phyloP scores from a whole-genome alignment of 2,329 filamentous ascomycete species.

The Lithohypha guttulata region DNA sequence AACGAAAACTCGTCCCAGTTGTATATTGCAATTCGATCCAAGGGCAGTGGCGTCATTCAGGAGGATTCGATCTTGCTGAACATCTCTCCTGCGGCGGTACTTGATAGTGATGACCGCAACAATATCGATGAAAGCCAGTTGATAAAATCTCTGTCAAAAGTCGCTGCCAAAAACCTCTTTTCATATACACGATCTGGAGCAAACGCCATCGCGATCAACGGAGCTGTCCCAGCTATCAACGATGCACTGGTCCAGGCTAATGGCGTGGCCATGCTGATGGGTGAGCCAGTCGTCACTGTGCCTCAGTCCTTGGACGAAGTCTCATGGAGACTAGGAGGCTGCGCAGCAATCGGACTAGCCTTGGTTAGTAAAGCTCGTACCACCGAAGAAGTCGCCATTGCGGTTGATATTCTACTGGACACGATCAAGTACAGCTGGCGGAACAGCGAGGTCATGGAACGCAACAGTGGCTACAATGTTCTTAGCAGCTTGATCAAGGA shows the following conservation, averaged over 20 bases:
- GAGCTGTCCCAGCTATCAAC: constrained; percentile 74
- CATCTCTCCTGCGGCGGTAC: constrained; percentile 66
- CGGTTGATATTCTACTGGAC: constrained; percentile 73
- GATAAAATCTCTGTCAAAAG: constrained; percentile 63
- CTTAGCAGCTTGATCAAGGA: constrained; percentile 72
- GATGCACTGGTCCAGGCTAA: constrained; percentile 74
- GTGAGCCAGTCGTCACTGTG: constrained; percentile 67
- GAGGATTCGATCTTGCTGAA: constrained; percentile 75
- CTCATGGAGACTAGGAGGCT: constrained; percentile 86
- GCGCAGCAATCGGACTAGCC: constrained; percentile 72
- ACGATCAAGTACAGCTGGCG: constrained; percentile 87
- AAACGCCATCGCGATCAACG: constrained; percentile 75
- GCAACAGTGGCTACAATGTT: constrained; percentile 85
- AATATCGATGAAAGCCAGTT: constrained; percentile 61
- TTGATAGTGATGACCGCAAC: constrained; percentile 70
- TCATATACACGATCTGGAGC: constrained; percentile 62
- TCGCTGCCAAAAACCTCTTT: constrained; percentile 56
- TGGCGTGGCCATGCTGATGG: constrained; percentile 71
- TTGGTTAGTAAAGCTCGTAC: constrained; percentile 67
- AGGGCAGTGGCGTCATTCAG: constrained; percentile 69
- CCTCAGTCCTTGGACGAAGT: constrained; percentile 85
- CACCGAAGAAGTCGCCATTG: constrained; percentile 59
- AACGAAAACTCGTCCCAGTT: constrained; percentile 90
- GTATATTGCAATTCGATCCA: constrained; percentile 72
- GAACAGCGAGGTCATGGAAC: constrained; percentile 96